phyloP scores from a whole-genome alignment of 2,329 filamentous ascomycete genomes.

The Sporothrix dimorphospora region DNA sequence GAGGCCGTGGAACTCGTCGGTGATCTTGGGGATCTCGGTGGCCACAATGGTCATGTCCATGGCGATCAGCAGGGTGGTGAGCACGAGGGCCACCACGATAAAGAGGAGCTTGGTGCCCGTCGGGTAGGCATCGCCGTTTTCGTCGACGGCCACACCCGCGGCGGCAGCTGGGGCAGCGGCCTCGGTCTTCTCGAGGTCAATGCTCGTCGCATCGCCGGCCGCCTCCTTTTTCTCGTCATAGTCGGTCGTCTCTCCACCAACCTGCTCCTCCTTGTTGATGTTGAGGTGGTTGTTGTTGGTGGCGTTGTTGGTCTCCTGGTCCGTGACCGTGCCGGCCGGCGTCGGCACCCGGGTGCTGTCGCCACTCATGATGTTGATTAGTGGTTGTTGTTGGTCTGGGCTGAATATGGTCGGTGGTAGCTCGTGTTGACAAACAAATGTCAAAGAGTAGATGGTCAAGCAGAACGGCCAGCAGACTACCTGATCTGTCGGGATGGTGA shows the following conservation, averaged over 20 bases:
- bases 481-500: neutral
- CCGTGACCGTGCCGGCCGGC: neutral
- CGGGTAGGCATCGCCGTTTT: constrained; percentile 44
- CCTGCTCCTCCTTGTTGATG: constrained; percentile 5
- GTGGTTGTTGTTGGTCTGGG: neutral
- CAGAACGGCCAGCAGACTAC: neutral
- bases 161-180: neutral
- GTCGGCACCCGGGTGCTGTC: constrained; percentile 16
- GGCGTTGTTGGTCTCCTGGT: neutral
- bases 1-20: constrained; percentile 55
- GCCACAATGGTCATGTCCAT: constrained; percentile 60
- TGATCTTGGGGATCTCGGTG: constrained; percentile 60
- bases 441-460: neutral
- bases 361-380: neutral
- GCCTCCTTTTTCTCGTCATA: constrained; percentile 28
- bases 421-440: constrained; percentile 2
- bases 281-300: neutral
- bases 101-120: constrained; percentile 45
- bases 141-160: neutral
- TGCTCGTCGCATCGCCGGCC: constrained; percentile 27
- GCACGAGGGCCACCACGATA: constrained; percentile 52
- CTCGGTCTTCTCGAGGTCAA: neutral
- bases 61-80: constrained; percentile 54
- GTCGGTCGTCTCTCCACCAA: neutral
- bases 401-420: neutral